Evolutionary conservation across 139 green algal genomes (phyloP).

Genomic region (Bryopsis sp.): DNA sequence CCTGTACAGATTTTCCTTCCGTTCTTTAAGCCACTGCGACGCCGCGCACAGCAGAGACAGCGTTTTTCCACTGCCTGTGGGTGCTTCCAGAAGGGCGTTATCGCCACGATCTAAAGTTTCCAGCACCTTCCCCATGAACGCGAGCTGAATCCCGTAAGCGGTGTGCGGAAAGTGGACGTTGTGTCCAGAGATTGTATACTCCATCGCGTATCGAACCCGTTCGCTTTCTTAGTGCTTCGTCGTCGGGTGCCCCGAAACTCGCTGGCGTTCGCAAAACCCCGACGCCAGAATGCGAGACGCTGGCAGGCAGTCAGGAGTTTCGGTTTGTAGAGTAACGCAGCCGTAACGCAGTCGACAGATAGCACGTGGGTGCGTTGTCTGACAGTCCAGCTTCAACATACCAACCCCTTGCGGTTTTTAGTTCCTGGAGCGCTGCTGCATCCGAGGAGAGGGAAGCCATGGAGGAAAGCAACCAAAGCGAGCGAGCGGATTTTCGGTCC

Average conservation of each 20-base stretch:
- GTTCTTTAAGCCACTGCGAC: slow-evolving; percentile 54
- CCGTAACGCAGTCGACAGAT: not conserved
- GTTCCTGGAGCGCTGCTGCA: too few species aligned
- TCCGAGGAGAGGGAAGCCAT: too few species aligned
- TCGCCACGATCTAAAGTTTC: slow-evolving; percentile 39
- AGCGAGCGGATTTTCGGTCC: too few species aligned
- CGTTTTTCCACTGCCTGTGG: slow-evolving; percentile 79
- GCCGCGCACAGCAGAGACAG: slow-evolving; percentile 75
- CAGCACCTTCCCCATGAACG: slow-evolving; percentile 79
- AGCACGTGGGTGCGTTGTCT: not conserved
- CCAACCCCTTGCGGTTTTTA: too few species aligned
- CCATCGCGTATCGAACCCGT: not conserved
- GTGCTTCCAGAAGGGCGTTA: slow-evolving; percentile 68
- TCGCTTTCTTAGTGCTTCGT: not conserved
- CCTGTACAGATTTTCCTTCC: slow-evolving; percentile 13
- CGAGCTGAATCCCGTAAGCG: slow-evolving; percentile 66
- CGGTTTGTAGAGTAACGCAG: not conserved
- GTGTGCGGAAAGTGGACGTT: not conserved
- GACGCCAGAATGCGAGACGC: not conserved
- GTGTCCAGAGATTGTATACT: not conserved
- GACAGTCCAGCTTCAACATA: not conserved
- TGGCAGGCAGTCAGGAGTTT: not conserved
- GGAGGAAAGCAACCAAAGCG: too few species aligned
- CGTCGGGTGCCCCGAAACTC: not conserved
- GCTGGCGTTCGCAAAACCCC: not conserved